Percentiles rank a stretch among this genome's conserved stretches.
Evolutionary conservation across 1,284 basidiomycete genomes (phyloP).

Genomic region (Ustilago bromivora): DNA sequence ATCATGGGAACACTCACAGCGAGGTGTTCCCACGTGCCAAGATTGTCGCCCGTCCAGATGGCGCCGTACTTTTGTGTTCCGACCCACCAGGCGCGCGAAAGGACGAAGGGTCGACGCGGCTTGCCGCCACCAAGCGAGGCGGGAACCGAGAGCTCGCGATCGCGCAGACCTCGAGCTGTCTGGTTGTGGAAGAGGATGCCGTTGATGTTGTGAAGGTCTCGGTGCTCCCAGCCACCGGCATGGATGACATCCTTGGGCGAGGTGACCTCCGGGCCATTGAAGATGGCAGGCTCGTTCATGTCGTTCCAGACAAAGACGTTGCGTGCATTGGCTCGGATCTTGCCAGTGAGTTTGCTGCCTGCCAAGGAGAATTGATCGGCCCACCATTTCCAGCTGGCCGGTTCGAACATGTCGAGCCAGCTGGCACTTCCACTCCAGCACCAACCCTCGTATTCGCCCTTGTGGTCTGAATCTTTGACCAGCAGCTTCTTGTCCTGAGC

Average conservation of each 20-base stretch:
- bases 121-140: slow-evolving; percentile 74
- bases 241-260: slow-evolving; percentile 95
- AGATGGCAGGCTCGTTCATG: slow-evolving; percentile 99
- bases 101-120: slow-evolving; percentile 80
- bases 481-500: slow-evolving; percentile 84
- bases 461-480: slow-evolving; percentile 82
- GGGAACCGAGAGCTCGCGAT: slow-evolving; percentile 76
- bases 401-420: slow-evolving; percentile 98
- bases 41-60: slow-evolving; percentile 98
- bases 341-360: slow-evolving; percentile 38
- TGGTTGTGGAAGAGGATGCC: slow-evolving; percentile 75
- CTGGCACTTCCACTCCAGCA: slow-evolving; percentile 96
- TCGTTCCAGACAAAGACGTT: slow-evolving; percentile 96
- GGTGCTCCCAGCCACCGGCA: slow-evolving; percentile 94
- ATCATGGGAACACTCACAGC: slow-evolving; percentile 93
- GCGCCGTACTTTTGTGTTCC: slow-evolving; percentile 96
- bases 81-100: slow-evolving; percentile 93
- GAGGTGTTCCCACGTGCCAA: slow-evolving; percentile 98
- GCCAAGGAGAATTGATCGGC: slow-evolving; percentile 56
- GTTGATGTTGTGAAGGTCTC: slow-evolving; percentile 94
- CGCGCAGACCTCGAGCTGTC: slow-evolving; percentile 84
- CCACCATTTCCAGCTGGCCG: slow-evolving; percentile 91
- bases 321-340: slow-evolving; percentile 65
- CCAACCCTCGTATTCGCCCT: slow-evolving; percentile 92
- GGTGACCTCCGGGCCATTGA: slow-evolving; percentile 97